A percentile compares a stretch with the other conserved stretches of the same genome.
phyloP scores from a whole-genome alignment of 352 stramenopile genomes.

The Phytophthora fragariae region DNA sequence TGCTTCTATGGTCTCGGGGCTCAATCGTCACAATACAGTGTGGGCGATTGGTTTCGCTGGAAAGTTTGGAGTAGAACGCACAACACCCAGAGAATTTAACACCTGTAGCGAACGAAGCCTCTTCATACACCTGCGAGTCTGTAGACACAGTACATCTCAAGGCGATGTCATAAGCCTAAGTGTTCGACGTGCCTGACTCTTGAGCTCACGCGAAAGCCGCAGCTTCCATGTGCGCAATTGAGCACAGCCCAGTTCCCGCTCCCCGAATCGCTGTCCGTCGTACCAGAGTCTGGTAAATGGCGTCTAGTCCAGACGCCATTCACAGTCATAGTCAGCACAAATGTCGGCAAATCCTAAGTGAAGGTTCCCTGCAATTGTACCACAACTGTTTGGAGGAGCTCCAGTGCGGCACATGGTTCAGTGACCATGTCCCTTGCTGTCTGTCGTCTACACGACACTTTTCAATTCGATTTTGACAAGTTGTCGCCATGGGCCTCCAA shows the following conservation, averaged over 20 bases:
- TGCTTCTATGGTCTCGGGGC: no score
- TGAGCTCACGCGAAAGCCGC: background rate
- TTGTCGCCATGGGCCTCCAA: constrained; percentile 20
- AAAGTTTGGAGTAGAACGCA: no score
- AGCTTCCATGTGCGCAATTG: background rate
- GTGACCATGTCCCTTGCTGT: background rate
- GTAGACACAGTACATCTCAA: no score
- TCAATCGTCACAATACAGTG: no score
- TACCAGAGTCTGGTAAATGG: background rate
- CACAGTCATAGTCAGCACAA: constrained; percentile 20
- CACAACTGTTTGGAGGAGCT: constrained; percentile 16
- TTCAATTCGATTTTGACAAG: constrained; percentile 25
- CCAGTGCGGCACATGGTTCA: background rate
- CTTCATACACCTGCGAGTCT: no score
- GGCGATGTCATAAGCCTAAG: no score
- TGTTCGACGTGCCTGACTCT: no score
- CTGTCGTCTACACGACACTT: constrained; percentile 20
- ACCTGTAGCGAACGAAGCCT: no score
- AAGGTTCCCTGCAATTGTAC: background rate
- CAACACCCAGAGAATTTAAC: no score
- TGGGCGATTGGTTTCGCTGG: no score
- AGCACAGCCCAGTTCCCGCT: constrained; percentile 27
- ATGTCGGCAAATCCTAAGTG: constrained; percentile 30
- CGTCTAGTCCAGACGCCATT: constrained; percentile 9
- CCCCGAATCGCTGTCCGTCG: constrained; percentile 32